Evolutionary conservation across 257 asterid genomes (phyloP).

Genomic region (Solanum sparsipilum): DNA sequence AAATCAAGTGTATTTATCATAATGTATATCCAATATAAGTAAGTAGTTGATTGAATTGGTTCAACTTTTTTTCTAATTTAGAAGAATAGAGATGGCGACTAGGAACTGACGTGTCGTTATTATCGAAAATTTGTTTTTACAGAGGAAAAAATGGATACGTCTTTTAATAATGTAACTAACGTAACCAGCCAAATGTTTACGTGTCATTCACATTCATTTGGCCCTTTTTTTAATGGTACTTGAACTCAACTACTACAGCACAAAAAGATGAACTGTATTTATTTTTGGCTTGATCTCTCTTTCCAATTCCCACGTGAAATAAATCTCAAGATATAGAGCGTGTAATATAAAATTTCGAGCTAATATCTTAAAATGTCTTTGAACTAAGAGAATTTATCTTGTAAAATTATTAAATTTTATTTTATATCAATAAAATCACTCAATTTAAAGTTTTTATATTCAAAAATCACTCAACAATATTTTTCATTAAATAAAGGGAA

Average conservation of each 20-base stretch:
- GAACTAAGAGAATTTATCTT: too few relatives aligned
- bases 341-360: too few relatives aligned
- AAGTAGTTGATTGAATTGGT: background rate
- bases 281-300: background rate
- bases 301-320: background rate
- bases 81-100: background rate
- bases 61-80: background rate
- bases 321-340: too few relatives aligned
- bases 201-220: background rate
- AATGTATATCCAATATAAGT: background rate
- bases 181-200: background rate
- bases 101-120: background rate
- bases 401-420: too few relatives aligned
- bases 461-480: too few relatives aligned
- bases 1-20: background rate
- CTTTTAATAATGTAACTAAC: background rate
- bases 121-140: background rate
- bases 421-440: too few relatives aligned
- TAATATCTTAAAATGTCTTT: too few relatives aligned
- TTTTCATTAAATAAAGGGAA: too few relatives aligned
- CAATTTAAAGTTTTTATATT: too few relatives aligned
- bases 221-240: background rate
- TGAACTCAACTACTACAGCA: background rate
- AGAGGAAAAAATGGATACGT: background rate
- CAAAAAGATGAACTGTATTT: background rate